Conservation (phyloP, 139 green algal species). For the Coccomyxa sp. region DNA sequence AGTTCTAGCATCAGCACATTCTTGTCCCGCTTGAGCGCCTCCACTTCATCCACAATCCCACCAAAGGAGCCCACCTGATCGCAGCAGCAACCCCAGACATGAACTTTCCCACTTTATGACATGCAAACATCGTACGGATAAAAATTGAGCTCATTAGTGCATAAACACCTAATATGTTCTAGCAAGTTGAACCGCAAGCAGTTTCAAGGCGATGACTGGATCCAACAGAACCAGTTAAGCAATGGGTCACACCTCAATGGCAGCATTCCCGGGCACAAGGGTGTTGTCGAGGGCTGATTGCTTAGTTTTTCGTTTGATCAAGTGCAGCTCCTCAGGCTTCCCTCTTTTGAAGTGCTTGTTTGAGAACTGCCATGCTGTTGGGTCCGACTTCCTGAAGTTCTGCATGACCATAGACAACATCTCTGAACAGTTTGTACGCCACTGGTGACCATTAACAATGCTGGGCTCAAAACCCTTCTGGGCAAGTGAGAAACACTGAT, state of each 20-base stretch:
- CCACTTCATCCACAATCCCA: conserved; percentile 69
- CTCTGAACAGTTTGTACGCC: too few species aligned
- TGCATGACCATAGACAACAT: conserved; percentile 19
- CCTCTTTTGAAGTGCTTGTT: conserved; percentile 87
- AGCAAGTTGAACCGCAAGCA: neutral
- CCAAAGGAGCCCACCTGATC: conserved; percentile 76
- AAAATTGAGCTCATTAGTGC: neutral
- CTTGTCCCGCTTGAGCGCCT: conserved; percentile 82
- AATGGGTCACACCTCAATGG: conserved; percentile 18
- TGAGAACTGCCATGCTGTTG: conserved; percentile 97
- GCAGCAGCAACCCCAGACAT: neutral
- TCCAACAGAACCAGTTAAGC: too few species aligned
- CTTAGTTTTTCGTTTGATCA: conserved; percentile 81
- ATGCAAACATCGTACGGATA: too few species aligned
- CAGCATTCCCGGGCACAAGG: conserved; percentile 2
- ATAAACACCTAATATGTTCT: neutral
- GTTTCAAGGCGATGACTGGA: too few species aligned
- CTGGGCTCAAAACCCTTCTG: neutral
- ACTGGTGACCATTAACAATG: too few species aligned
- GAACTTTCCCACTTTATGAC: neutral
- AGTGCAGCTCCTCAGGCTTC: conserved; percentile 63
- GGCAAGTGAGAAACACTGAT: neutral
- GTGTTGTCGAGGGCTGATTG: neutral
- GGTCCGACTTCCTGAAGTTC: conserved; percentile 95
- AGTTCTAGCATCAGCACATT: conserved; percentile 86